Evolutionary conservation across 2,329 filamentous ascomycete genomes (phyloP), one percentile per base, ranked within the genome.

Genomic region (Aspergillus vadensis): DNA sequence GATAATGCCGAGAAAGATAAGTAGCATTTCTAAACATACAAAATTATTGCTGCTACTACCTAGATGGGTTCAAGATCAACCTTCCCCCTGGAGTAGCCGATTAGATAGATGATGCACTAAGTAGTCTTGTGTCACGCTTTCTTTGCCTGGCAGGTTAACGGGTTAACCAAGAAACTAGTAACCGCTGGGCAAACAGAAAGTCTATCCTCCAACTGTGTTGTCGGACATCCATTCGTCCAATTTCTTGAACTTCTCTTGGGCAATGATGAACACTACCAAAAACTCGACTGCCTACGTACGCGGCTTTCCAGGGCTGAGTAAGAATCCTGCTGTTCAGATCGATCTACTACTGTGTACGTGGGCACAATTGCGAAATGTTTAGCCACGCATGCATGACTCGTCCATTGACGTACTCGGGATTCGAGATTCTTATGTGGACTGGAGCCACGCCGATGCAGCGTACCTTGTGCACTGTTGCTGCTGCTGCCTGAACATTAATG

Each of bases 231-330:
- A 23, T 53, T 53, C 23, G 53, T 19, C 41, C 53, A 47, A 47
- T 47, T 10, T 30, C 23, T 55, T 47, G 53, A 44, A 41, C 23
- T 44, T n/a, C 19, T 12, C 10, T 21, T 36, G 32, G 32, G 32
- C 32, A 36, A 39, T 23, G 32, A 32, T n/a, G 39, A 21, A 23
- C 8, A 55, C 17, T 19, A 43, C 32, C 32, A 36, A 15, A 55
- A 19, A 30, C 3, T 27, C 30, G 14, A 25, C 53, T 30, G 53
- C 39, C 23, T 55, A 47, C 39, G 39, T 55, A 55, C 53, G 53
- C 53, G 53, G 53, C 53, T 19, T 44, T 6, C 32, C 41, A 44
- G 41, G 17, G 41, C 53, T 55, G 39, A 47, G 39, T 43, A 44
- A 43, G 53, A 36, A 14, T 36, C 25, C 39, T 32, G 21, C 39